Percentiles rank a stretch among this genome's conserved stretches.
Conservation (phyloP, 2,329 filamentous ascomycete genomes). For the Trichoderma hamatum region DNA sequence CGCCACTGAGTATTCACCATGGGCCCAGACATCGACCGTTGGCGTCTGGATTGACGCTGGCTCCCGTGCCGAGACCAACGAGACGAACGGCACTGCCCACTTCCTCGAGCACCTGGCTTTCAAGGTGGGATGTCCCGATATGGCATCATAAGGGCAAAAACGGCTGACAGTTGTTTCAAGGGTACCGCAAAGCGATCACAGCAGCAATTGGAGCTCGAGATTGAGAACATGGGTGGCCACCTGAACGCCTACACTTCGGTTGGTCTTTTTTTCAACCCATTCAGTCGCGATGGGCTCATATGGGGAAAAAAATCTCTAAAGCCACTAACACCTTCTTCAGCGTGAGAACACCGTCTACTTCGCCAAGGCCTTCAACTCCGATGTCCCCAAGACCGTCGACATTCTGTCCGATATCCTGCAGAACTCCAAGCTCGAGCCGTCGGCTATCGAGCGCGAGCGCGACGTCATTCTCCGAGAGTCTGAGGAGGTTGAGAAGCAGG, state of each 20-base stretch:
- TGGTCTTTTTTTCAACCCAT: conserved; percentile 45
- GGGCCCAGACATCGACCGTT: conserved; percentile 96
- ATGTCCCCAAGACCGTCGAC: conserved; percentile 94
- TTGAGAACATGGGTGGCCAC: conserved; percentile 99
- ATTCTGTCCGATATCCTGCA: conserved; percentile 99
- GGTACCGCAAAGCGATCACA: conserved; percentile 93
- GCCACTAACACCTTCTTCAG: conserved; percentile 48
- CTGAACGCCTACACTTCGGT: conserved; percentile 99
- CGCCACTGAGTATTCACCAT: conserved; percentile 96
- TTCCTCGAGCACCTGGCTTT: conserved; percentile 99
- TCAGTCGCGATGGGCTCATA: conserved; percentile 24
- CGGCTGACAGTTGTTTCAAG: conserved; percentile 47
- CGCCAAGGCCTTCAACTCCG: conserved; percentile 97
- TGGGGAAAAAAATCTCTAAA: not conserved
- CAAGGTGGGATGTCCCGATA: conserved; percentile 69
- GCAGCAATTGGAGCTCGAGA: conserved; percentile 97
- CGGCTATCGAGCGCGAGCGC: conserved; percentile 94
- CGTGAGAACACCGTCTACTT: conserved; percentile 99
- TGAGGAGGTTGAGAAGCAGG: conserved; percentile 99
- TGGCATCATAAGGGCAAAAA: not conserved
- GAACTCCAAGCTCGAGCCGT: conserved; percentile 95
- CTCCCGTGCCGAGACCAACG: conserved; percentile 95
- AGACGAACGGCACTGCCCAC: conserved; percentile 98
- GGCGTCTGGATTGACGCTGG: conserved; percentile 99
- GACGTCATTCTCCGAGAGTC: conserved; percentile 98